Conservation (phyloP, 2,329 filamentous ascomycete genomes). For the Cladosporium sp. region DNA sequence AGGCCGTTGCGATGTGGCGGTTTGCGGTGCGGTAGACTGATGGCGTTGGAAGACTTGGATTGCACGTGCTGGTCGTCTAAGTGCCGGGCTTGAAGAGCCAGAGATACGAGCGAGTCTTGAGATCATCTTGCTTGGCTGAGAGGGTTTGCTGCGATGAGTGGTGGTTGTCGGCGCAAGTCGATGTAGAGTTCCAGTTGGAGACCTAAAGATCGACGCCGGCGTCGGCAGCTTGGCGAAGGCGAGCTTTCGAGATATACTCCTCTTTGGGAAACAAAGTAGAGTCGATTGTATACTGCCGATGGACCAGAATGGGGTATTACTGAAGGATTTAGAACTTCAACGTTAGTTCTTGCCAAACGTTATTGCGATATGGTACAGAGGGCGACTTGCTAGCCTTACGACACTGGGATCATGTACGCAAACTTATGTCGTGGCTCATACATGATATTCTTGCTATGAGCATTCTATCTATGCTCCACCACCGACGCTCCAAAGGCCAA, state of each 20-base stretch:
- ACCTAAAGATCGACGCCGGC: background rate
- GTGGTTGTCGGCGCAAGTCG: background rate
- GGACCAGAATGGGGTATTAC: background rate
- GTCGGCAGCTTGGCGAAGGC: background rate
- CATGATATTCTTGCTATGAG: background rate
- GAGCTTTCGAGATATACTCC: background rate
- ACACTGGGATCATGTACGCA: background rate
- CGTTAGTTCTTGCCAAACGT: too few species aligned
- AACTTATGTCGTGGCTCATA: background rate
- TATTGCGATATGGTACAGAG: too few species aligned
- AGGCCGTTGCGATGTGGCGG: slow-evolving; percentile 1
- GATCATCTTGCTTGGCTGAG: background rate
- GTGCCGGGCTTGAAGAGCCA: background rate
- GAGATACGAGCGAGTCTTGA: background rate
- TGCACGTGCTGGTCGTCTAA: background rate
- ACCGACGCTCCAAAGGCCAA: background rate
- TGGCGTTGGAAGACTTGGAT: background rate
- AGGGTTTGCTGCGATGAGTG: background rate
- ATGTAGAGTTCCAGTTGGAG: background rate
- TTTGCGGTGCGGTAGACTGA: slow-evolving; percentile 7
- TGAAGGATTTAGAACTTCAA: background rate
- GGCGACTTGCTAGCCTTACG: too few species aligned
- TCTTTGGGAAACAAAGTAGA: too few species aligned
- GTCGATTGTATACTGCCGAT: background rate
- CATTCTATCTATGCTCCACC: background rate